These are phyloP conservation scores for Lactarius trivialis DNA, from an alignment of 768 basidiomycete genomes.

Conservation along the genomic window DNA sequence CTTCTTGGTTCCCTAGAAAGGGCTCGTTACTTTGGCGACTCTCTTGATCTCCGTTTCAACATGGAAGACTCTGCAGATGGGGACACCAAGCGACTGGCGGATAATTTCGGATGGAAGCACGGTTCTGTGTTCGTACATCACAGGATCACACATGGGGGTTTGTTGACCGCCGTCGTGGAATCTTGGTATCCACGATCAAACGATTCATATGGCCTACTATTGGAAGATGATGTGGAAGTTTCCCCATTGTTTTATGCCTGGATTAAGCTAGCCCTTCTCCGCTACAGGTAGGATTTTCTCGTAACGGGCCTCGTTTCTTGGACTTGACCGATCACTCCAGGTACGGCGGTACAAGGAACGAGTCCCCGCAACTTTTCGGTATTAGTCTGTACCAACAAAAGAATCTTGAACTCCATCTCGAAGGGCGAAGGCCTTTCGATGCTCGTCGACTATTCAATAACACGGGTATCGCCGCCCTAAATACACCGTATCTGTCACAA, in stretches of 20 bases:
- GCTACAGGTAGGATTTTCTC: conserved; percentile 49
- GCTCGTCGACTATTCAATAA: conserved; percentile 51
- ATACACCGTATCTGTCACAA: conserved; percentile 75
- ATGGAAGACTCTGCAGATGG: conserved; percentile 68
- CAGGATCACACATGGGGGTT: conserved; percentile 70
- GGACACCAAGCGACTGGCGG: conserved; percentile 48
- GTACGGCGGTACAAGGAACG: conserved; percentile 42
- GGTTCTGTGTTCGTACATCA: conserved; percentile 59
- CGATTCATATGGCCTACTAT: conserved; percentile 68
- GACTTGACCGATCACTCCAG: conserved; percentile 33
- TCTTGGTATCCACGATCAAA: conserved; percentile 79
- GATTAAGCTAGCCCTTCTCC: conserved; percentile 72
- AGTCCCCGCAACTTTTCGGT: conserved; percentile 55
- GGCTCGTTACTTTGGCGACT: conserved; percentile 64
- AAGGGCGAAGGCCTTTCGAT: conserved; percentile 63
- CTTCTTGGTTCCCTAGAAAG: conserved; percentile 54
- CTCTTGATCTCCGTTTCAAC: conserved; percentile 57
- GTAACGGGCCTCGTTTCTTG: background rate
- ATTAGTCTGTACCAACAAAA: conserved; percentile 86
- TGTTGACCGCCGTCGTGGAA: conserved; percentile 79
- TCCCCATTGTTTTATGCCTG: conserved; percentile 83
- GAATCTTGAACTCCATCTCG: conserved; percentile 61
- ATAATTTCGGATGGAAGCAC: conserved; percentile 51
- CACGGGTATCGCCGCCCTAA: conserved; percentile 35
- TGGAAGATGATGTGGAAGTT: conserved; percentile 84